These are phyloP conservation scores for Crithidia fasciculata DNA, from an alignment of 208 protist genomes.

Conservation along the genomic window DNA sequence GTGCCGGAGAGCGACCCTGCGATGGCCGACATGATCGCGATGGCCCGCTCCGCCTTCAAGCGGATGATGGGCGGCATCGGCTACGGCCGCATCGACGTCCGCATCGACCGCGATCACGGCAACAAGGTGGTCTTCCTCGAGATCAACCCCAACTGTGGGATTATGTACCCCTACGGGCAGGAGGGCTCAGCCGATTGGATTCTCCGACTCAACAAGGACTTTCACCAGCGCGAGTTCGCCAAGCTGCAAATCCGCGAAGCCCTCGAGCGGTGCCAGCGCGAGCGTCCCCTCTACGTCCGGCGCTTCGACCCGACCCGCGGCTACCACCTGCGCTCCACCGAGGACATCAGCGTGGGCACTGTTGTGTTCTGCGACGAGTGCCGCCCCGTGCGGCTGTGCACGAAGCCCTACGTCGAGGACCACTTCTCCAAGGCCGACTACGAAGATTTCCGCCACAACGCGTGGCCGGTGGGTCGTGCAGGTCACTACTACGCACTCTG, in stretches of 20 bases:
- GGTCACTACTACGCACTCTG: constrained; percentile 88
- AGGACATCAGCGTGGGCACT: constrained; percentile 58
- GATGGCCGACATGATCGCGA: constrained; percentile 63
- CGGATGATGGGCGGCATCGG: constrained; percentile 91
- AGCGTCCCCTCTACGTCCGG: constrained; percentile 57
- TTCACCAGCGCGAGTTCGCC: constrained; percentile 85
- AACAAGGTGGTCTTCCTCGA: constrained; percentile 84
- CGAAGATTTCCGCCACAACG: constrained; percentile 69
- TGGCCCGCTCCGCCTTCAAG: constrained; percentile 78
- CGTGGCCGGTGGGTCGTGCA: constrained; percentile 74
- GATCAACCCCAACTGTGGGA: constrained; percentile 93
- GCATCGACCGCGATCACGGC: constrained; percentile 64
- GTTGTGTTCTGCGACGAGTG: constrained; percentile 78
- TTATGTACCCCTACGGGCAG: constrained; percentile 89
- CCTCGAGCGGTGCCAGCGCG: constrained; percentile 36
- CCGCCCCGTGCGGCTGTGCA: constrained; percentile 69
- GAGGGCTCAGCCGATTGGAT: constrained; percentile 92
- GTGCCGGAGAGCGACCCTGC: constrained; percentile 73
- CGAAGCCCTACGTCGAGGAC: constrained; percentile 68
- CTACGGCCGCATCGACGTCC: constrained; percentile 89
- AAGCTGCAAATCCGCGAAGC: constrained; percentile 82
- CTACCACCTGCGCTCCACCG: constrained; percentile 71
- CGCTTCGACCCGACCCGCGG: constrained; percentile 57
- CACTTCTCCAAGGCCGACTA: constrained; percentile 53
- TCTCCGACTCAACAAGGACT: constrained; percentile 59